Evolutionary conservation across 2,329 filamentous ascomycete species (phyloP).

Genomic region (Venturia pyrina): DNA sequence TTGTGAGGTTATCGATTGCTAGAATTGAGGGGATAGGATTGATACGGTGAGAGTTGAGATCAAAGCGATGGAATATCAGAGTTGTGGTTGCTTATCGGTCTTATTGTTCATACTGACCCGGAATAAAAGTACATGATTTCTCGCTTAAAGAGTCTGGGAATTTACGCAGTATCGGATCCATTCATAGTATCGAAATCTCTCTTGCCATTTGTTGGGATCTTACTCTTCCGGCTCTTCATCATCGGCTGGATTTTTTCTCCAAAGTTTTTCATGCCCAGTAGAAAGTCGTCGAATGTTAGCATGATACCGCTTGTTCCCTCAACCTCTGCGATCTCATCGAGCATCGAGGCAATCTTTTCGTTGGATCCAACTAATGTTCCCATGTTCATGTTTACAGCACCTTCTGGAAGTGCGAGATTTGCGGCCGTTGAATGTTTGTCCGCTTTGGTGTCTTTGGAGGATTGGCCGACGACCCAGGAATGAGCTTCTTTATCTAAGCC

Average conservation of each 20-base stretch:
- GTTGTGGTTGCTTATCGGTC: too few species aligned
- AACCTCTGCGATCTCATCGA: conserved; percentile 24
- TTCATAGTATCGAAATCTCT: not conserved
- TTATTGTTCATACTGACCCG: too few species aligned
- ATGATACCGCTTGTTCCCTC: conserved; percentile 26
- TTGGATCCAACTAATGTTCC: conserved; percentile 22
- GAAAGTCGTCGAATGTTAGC: conserved; percentile 26
- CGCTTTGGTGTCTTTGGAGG: conserved; percentile 23
- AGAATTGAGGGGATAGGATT: too few species aligned
- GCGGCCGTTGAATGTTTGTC: conserved; percentile 22
- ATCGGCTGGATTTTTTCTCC: conserved; percentile 25
- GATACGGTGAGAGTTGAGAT: too few species aligned
- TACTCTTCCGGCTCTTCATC: conserved; percentile 22
- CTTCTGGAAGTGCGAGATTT: conserved; percentile 20
- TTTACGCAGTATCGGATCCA: not conserved
- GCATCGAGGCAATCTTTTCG: conserved; percentile 21
- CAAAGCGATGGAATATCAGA: too few species aligned
- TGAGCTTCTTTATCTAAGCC: conserved; percentile 24
- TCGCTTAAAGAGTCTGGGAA: not conserved
- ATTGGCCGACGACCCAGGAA: conserved; percentile 24
- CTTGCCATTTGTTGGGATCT: not conserved
- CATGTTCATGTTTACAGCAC: conserved; percentile 24
- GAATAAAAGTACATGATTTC: not conserved
- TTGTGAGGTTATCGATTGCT: too few species aligned
- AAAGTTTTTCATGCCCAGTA: conserved; percentile 22